These are phyloP conservation scores for Ceratocystis smalleyi DNA, from an alignment of 2,329 filamentous ascomycete genomes.

Conservation along the genomic window DNA sequence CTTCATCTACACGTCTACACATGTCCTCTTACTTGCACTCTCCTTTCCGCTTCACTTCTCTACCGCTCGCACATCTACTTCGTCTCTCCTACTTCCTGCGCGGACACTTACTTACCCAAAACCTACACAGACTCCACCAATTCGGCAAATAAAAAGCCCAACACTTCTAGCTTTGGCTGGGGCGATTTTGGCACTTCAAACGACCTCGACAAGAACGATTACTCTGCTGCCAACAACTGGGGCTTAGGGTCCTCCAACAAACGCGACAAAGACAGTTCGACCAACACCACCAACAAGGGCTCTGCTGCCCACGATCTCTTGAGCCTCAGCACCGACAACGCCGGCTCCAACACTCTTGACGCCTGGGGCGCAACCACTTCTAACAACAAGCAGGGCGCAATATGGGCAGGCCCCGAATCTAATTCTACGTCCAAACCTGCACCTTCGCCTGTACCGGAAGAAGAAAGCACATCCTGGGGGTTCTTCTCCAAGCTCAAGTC, in stretches of 20 bases:
- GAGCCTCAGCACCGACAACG: not conserved
- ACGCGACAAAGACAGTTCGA: conserved; percentile 20
- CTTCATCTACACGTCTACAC: not conserved
- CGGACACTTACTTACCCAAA: not conserved
- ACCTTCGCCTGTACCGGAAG: conserved; percentile 3
- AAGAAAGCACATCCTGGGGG: conserved; percentile 4
- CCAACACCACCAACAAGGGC: conserved; percentile 23
- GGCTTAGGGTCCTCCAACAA: not conserved
- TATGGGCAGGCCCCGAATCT: conserved; percentile 4
- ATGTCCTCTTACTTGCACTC: not conserved
- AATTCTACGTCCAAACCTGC: not conserved
- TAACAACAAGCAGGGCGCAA: not conserved
- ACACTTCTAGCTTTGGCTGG: not conserved
- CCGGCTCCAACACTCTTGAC: not conserved
- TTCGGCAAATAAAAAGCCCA: not conserved
- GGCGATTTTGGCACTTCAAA: not conserved
- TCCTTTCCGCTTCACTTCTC: no score
- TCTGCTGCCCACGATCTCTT: conserved; percentile 21
- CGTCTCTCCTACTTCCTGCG: no score
- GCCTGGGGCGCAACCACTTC: conserved; percentile 9
- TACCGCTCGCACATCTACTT: no score
- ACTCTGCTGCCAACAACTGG: not conserved
- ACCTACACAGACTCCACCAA: not conserved
- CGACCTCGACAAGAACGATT: not conserved
- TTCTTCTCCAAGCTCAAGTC: conserved; percentile 11